Percentiles rank a stretch among this genome's conserved stretches.
phyloP scores from a whole-genome alignment of 495 filamentous ascomycete species.

The Elasticomyces elasticus region DNA sequence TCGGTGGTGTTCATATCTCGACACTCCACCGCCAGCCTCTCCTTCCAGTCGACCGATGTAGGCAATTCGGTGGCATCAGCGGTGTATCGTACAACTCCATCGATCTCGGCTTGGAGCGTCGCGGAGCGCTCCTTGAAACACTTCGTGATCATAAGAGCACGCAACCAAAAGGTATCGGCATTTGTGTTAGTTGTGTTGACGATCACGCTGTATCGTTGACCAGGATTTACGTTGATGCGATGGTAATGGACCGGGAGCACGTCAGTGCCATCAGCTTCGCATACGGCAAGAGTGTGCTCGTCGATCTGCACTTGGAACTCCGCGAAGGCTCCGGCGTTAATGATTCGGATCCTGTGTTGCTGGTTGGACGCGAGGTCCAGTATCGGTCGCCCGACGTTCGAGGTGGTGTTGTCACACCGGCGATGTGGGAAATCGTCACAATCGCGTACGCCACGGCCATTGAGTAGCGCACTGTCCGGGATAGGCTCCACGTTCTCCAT shows the following conservation, averaged over 20 bases:
- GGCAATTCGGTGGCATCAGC: neutral
- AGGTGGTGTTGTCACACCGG: constrained; percentile 31
- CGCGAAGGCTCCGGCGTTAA: constrained; percentile 26
- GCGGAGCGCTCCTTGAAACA: constrained; percentile 42
- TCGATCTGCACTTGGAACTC: constrained; percentile 21
- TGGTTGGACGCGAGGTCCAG: constrained; percentile 23
- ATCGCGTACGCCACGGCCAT: constrained; percentile 45
- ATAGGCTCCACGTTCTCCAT: constrained; percentile 37
- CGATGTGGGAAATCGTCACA: constrained; percentile 39
- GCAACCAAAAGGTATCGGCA: constrained; percentile 44
- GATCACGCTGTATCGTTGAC: constrained; percentile 32
- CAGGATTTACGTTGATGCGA: constrained; percentile 28
- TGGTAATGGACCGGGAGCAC: constrained; percentile 20
- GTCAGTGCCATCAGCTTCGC: constrained; percentile 21
- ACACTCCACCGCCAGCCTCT: constrained; percentile 35
- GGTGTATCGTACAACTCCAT: constrained; percentile 21
- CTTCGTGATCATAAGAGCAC: constrained; percentile 46
- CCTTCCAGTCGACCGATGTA: constrained; percentile 31
- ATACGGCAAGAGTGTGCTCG: constrained; percentile 19
- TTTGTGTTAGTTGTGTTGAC: constrained; percentile 21
- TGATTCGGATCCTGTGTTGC: constrained; percentile 28
- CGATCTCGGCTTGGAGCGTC: constrained; percentile 25
- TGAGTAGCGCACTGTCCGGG: constrained; percentile 40
- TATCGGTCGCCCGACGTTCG: constrained; percentile 4
- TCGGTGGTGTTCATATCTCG: constrained; percentile 36